Evolutionary conservation across 2,329 filamentous ascomycete genomes (phyloP).

Genomic region (Colletotrichum salicis): DNA sequence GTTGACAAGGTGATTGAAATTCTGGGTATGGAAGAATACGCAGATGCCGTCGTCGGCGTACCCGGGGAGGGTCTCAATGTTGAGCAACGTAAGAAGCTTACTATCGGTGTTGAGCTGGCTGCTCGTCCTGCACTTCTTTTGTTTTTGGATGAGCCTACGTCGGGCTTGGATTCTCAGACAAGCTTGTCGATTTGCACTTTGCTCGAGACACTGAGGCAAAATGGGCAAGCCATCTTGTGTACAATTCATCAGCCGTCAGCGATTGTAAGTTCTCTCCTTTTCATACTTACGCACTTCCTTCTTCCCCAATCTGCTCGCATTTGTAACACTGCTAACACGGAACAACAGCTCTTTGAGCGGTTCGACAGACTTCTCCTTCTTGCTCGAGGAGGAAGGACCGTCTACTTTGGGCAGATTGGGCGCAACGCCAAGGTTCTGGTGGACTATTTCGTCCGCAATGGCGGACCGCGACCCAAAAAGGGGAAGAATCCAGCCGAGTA

Average conservation of each 20-base stretch:
- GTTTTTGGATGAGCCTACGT: constrained; percentile 82
- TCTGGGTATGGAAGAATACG: constrained; percentile 67
- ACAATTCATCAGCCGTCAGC: constrained; percentile 64
- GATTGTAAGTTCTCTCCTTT: constrained; percentile 37
- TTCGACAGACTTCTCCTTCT: constrained; percentile 70
- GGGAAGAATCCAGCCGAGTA: constrained; percentile 75
- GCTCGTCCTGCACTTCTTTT: constrained; percentile 78
- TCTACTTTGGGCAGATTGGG: constrained; percentile 70
- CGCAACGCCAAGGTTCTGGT: constrained; percentile 58
- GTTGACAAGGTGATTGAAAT: constrained; percentile 45
- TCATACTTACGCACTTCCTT: fast-evolving
- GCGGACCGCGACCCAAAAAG: constrained; percentile 61
- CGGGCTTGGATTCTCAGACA: constrained; percentile 79
- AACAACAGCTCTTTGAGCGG: constrained; percentile 53
- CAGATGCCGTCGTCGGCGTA: constrained; percentile 75
- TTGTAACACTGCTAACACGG: neutral
- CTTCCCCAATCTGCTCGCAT: too few species aligned
- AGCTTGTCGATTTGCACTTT: constrained; percentile 79
- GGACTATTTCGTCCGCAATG: constrained; percentile 71
- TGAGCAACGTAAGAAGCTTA: constrained; percentile 66
- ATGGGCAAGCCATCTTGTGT: constrained; percentile 61
- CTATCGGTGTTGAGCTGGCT: constrained; percentile 81
- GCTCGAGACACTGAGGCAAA: constrained; percentile 70
- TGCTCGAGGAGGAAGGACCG: constrained; percentile 62
- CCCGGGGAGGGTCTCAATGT: constrained; percentile 66